phyloP scores from a whole-genome alignment of 225 moss, liverwort and hornwort genomes.

The Physcomitrellopsis africana region DNA sequence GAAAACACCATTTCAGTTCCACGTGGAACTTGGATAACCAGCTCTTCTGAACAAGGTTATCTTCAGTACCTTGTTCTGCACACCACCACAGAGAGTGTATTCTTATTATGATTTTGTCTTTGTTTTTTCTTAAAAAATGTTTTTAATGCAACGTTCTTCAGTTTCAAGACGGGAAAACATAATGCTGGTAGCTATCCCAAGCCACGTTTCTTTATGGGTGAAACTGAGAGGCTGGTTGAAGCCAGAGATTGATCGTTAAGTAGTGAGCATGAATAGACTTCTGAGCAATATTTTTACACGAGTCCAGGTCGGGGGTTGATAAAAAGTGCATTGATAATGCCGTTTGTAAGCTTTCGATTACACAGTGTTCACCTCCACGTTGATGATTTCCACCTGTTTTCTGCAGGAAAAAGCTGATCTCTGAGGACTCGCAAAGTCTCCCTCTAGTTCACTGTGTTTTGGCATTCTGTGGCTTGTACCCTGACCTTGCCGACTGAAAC shows the following conservation, averaged over 20 bases:
- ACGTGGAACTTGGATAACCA: too few species aligned
- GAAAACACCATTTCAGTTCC: too few species aligned
- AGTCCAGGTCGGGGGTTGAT: conserved; percentile 22
- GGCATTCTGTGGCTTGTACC: too few species aligned
- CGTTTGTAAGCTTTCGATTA: conserved; percentile 12
- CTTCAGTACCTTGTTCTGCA: too few species aligned
- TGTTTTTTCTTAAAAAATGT: too few species aligned
- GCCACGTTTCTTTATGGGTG: conserved; percentile 20
- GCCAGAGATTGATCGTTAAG: conserved; percentile 11
- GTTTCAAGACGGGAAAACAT: background rate
- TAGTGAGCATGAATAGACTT: conserved; percentile 34
- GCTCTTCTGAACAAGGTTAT: too few species aligned
- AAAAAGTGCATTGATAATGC: conserved; percentile 28
- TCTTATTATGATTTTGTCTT: too few species aligned
- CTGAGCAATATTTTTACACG: conserved; percentile 32
- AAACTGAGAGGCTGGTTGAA: conserved; percentile 38
- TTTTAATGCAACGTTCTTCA: too few species aligned
- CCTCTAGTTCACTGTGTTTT: too few species aligned
- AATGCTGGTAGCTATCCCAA: conserved; percentile 30
- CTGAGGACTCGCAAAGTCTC: conserved; percentile 8
- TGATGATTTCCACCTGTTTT: conserved; percentile 19
- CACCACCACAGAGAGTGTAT: too few species aligned
- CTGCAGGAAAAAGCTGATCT: conserved; percentile 28
- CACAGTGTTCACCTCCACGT: conserved; percentile 21
- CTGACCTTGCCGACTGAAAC: too few species aligned